Base-by-base conservation (phyloP, 306 rosid genomes). In the Senna tora region DNA sequence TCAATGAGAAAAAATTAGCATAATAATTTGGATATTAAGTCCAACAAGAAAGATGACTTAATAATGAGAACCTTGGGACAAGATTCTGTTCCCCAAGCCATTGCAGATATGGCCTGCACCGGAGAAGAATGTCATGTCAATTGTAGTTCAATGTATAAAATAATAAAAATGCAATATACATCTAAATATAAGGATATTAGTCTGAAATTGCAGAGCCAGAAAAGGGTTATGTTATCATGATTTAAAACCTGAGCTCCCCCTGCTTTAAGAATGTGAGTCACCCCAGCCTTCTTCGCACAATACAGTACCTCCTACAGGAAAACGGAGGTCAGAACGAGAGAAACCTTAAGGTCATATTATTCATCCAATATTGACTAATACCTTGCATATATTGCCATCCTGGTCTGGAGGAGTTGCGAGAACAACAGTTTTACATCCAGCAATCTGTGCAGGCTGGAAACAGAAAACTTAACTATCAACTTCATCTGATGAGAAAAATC, bases 271-370 rank as follows among this genome's bases (percentile, higher is more conserved):
- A 94, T 86, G 92, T 94, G 93, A 75, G 96, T 89, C 58, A 91
- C 96, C 65, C 99, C 97, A n/a, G 97, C 96, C 87, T 91, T 94
- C 84, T 94, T 94, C 0, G 99, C 99, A 86, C 99, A 94, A 77
- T 94, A 94, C 38, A 94, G 84, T 49, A 94, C 99, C 77, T 94
- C 99, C 99, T 94, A 71, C 75, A 75, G 69, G 61, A 72, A 50
- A 67, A 69, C 67, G 61, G 21, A 11, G 42, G 76, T 83, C 61
- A 79, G 76, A 69, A 16, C 16, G 34, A 34, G 43, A 58, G 56
- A 36, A 75, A 39, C 36, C 57, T 78, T 42, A 21, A 43, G 49
- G 43, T 51, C 22, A 72, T 25, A 38, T 33, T 41, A 75, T 75
- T 51, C 34, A 45, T 54, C 60, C 45, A 79, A 65, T 71, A 63